Evolutionary conservation across 2,329 filamentous ascomycete genomes (phyloP).

Genomic region (Nigrospora osmanthi): DNA sequence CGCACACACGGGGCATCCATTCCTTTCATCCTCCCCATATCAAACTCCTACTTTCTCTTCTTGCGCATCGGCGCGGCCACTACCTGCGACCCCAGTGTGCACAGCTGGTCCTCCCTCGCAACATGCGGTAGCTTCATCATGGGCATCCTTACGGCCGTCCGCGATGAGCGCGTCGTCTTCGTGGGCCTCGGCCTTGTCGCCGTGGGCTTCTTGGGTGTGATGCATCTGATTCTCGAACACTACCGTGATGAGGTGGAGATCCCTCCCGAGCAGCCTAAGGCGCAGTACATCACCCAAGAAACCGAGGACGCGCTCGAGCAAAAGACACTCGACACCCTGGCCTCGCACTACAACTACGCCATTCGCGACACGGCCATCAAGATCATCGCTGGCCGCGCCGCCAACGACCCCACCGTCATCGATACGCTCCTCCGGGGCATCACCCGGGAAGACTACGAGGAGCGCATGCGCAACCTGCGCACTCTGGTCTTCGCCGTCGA

Average conservation of each 20-base stretch:
- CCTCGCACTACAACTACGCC: slow-evolving; percentile 63
- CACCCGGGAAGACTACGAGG: slow-evolving; percentile 49
- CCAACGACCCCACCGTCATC: slow-evolving; percentile 49
- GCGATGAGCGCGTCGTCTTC: slow-evolving; percentile 47
- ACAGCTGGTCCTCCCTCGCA: not conserved
- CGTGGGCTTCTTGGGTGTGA: slow-evolving; percentile 47
- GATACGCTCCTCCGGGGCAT: slow-evolving; percentile 48
- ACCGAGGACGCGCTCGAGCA: slow-evolving; percentile 65
- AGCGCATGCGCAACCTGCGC: slow-evolving; percentile 47
- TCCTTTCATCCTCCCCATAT: too few species aligned
- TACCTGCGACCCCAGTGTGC: too few species aligned
- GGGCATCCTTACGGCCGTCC: slow-evolving; percentile 27
- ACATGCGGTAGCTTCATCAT: slow-evolving; percentile 21
- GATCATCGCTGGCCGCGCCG: slow-evolving; percentile 46
- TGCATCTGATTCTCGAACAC: slow-evolving; percentile 49
- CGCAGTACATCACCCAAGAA: slow-evolving; percentile 67
- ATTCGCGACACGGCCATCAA: slow-evolving; percentile 62
- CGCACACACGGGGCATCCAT: too few species aligned
- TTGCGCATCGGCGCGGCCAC: too few species aligned
- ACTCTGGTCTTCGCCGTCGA: slow-evolving; percentile 49
- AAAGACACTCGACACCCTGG: slow-evolving; percentile 58
- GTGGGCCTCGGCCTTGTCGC: slow-evolving; percentile 48
- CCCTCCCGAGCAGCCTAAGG: slow-evolving; percentile 54
- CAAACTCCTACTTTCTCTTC: too few species aligned
- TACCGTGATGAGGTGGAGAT: slow-evolving; percentile 61